Percentiles rank a stretch among this genome's conserved stretches.
phyloP scores from a whole-genome alignment of 73 alveolate species.

The Paramecium bursaria region DNA sequence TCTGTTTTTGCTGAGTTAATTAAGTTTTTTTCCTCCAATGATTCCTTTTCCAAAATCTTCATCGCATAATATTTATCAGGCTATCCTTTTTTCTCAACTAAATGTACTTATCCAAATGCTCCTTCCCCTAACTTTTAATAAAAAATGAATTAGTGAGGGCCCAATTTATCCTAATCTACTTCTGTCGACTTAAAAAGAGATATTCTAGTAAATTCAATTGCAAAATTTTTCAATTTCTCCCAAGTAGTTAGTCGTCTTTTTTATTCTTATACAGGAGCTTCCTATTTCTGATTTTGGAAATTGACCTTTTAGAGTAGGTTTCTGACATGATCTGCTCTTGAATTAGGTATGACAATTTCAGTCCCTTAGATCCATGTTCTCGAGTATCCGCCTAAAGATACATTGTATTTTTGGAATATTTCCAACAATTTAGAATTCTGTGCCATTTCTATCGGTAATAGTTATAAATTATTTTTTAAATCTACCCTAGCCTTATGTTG shows the following conservation, averaged over 20 bases:
- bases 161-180: slow-evolving; percentile 41
- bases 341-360: not conserved
- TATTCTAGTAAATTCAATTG: slow-evolving; percentile 9
- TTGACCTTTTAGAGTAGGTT: not conserved
- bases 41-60: slow-evolving; percentile 85
- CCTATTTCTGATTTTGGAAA: not conserved
- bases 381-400: slow-evolving; percentile 3
- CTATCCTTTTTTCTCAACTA: slow-evolving; percentile 75
- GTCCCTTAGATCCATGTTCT: not conserved
- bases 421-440: not conserved
- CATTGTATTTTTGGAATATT: slow-evolving; percentile 16
- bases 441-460: slow-evolving; percentile 26
- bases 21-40: slow-evolving; percentile 88
- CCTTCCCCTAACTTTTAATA: slow-evolving; percentile 87
- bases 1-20: slow-evolving; percentile 90
- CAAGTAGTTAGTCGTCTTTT: slow-evolving; percentile 58
- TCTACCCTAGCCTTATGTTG: not conserved
- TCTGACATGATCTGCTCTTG: slow-evolving; percentile 22
- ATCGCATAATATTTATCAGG: slow-evolving; percentile 78
- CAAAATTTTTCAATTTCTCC: slow-evolving; percentile 35
- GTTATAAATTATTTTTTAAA: slow-evolving; percentile 20
- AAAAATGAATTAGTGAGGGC: slow-evolving; percentile 75
- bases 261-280: not conserved
- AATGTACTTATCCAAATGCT: slow-evolving; percentile 85
- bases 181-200: not conserved